These are phyloP conservation scores for Colletotrichum siamense DNA, from an alignment of 2,329 filamentous ascomycete species.

Conservation along the genomic window DNA sequence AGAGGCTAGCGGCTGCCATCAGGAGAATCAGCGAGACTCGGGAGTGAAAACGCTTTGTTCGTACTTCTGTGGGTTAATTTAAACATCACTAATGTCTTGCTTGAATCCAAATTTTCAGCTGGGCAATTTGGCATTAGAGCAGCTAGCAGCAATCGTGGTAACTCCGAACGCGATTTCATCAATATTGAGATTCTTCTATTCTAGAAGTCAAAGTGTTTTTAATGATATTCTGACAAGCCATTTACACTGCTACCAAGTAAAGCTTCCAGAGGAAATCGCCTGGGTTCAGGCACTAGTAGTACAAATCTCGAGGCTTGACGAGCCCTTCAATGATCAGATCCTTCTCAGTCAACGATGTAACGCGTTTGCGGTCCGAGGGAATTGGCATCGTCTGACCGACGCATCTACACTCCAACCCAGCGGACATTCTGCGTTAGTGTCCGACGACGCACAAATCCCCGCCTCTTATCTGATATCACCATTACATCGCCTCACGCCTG, in stretches of 20 bases:
- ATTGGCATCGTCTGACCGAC: background rate
- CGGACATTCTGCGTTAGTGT: background rate
- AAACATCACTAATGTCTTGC: background rate
- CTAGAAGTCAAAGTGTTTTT: background rate
- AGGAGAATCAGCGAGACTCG: background rate
- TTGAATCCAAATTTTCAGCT: background rate
- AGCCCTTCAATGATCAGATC: background rate
- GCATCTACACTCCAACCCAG: background rate
- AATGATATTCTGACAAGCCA: background rate
- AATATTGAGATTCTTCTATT: background rate
- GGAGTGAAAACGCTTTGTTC: background rate
- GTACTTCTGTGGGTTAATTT: background rate
- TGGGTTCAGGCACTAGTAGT: background rate
- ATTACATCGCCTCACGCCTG: background rate
- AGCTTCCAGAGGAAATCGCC: background rate
- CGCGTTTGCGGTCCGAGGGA: background rate
- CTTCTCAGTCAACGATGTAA: background rate
- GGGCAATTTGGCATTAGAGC: background rate
- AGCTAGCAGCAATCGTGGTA: background rate
- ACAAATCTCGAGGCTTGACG: background rate
- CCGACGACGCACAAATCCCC: background rate
- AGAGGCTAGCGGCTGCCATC: slow-evolving; percentile 53
- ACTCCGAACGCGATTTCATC: background rate
- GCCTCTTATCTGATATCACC: background rate
- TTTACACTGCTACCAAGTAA: background rate